phyloP scores from a whole-genome alignment of 352 stramenopile species.

The Pythium graminicola region DNA sequence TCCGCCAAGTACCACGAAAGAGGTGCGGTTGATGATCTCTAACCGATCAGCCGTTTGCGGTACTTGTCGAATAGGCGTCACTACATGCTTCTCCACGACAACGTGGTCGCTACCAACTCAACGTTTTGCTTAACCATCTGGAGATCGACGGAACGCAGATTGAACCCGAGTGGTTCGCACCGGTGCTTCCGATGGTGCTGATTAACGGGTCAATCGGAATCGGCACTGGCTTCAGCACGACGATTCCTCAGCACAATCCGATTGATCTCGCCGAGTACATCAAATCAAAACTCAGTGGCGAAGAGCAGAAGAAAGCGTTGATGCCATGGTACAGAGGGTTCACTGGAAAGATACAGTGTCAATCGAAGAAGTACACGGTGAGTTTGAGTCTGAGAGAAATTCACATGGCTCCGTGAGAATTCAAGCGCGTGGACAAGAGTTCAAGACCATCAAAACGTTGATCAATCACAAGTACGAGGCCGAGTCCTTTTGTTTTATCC shows the following conservation, averaged over 20 bases:
- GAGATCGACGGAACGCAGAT: neutral
- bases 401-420: too few species aligned
- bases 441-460: constrained; percentile 2
- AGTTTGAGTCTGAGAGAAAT: too few species aligned
- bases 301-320: neutral
- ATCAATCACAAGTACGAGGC: neutral
- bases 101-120: neutral
- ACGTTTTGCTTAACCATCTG: neutral
- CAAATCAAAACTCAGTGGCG: neutral
- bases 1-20: neutral
- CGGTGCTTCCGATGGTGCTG: neutral
- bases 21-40: neutral
- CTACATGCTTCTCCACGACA: neutral
- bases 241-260: neutral
- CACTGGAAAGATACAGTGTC: neutral
- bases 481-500: constrained; percentile 1
- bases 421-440: neutral
- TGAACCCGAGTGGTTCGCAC: neutral
- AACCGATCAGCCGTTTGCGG: neutral
- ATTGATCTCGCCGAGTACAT: neutral
- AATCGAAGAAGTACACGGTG: too few species aligned
- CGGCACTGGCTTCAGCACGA: neutral
- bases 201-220: neutral
- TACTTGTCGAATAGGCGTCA: neutral
- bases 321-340: neutral